Evolutionary conservation across 257 asterid species (phyloP).

Genomic region (Fraxinus americana): DNA sequence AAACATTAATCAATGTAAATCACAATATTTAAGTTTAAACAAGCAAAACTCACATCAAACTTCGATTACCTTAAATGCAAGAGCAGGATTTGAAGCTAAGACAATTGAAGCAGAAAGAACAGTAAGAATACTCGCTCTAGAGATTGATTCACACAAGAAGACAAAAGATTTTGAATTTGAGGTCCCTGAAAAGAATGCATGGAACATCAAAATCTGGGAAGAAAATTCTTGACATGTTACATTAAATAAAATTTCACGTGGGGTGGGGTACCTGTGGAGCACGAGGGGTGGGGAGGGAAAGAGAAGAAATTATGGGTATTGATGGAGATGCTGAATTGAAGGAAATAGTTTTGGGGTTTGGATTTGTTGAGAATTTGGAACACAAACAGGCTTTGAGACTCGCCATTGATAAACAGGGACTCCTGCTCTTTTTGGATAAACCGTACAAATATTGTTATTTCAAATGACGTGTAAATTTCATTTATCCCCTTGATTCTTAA

Average conservation of each 20-base stretch:
- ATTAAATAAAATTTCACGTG: background rate
- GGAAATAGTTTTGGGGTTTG: constrained; percentile 30
- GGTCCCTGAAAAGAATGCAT: constrained; percentile 31
- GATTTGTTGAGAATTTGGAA: constrained; percentile 49
- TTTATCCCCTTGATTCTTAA: background rate
- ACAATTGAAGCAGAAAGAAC: constrained; percentile 73
- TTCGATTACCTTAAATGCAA: constrained; percentile 73
- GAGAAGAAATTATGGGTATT: constrained; percentile 27
- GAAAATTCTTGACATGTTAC: background rate
- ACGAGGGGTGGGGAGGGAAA: constrained; percentile 15
- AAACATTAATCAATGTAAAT: constrained; percentile 18
- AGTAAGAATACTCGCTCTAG: constrained; percentile 64
- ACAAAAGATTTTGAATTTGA: constrained; percentile 26
- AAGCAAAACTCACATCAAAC: constrained; percentile 1
- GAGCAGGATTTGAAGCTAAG: constrained; percentile 80
- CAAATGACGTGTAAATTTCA: background rate
- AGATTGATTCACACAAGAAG: constrained; percentile 49
- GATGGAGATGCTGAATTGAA: constrained; percentile 23
- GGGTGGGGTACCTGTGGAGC: constrained; percentile 37
- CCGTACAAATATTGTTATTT: constrained; percentile 12
- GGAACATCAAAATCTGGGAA: background rate
- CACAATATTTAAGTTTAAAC: background rate
- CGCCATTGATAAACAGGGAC: constrained; percentile 51
- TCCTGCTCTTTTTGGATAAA: constrained; percentile 31
- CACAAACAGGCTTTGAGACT: constrained; percentile 28